These are phyloP conservation scores for Kodamaea derodonti DNA, from an alignment of 1,139 yeast genomes.

Conservation along the genomic window DNA sequence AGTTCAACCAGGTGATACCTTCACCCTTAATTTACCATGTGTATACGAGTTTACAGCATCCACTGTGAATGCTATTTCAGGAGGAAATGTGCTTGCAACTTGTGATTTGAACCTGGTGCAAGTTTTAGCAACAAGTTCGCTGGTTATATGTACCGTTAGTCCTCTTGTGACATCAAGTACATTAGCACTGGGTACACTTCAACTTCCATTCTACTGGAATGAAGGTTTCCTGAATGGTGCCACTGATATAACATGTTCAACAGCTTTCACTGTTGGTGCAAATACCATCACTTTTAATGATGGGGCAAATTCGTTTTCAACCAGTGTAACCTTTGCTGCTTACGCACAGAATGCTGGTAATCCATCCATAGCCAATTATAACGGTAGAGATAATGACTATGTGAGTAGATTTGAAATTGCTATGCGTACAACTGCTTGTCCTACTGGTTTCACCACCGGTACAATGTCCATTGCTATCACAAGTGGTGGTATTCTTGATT, in stretches of 20 bases:
- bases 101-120: conserved; percentile 9
- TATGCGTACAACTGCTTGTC: conserved; percentile 18
- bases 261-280: conserved; percentile 15
- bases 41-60: conserved; percentile 23
- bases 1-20: conserved; percentile 29
- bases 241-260: conserved; percentile 17
- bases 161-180: conserved; percentile 1
- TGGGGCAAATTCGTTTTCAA: conserved; percentile 17
- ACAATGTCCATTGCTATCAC: conserved; percentile 12
- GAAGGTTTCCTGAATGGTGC: conserved; percentile 17
- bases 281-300: conserved; percentile 24
- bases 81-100: conserved; percentile 7
- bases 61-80: conserved; percentile 3
- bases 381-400: conserved; percentile 11
- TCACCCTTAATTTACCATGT: conserved; percentile 27
- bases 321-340: conserved; percentile 12
- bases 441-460: conserved; percentile 21
- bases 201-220: conserved; percentile 24
- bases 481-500: conserved; percentile 20
- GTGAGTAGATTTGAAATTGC: conserved; percentile 14
- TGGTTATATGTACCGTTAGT: conserved; percentile 7
- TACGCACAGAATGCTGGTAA: no score
- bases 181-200: conserved; percentile 16
- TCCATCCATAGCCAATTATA: neutral
- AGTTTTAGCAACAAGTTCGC: conserved; percentile 4